Conservation (phyloP, 2,329 filamentous ascomycete species). For the Ophiostoma sp. region DNA sequence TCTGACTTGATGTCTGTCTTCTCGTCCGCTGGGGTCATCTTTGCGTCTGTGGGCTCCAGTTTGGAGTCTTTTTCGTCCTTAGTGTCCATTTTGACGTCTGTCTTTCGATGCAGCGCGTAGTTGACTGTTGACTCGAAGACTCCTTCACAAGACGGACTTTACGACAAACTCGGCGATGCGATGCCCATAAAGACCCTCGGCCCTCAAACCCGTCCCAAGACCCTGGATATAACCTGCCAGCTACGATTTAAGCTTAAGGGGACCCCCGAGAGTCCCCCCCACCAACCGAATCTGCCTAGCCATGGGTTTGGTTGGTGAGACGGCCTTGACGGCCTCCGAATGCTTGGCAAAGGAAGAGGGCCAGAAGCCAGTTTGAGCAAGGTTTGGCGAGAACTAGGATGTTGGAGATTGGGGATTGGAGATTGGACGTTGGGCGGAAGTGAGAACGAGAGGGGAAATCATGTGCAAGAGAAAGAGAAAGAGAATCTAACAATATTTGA, state of each 20-base stretch:
- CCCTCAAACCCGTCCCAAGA: too few relatives aligned
- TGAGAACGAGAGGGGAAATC: too few relatives aligned
- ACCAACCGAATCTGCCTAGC: background rate
- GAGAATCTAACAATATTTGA: too few relatives aligned
- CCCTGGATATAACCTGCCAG: background rate
- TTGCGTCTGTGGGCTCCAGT: background rate
- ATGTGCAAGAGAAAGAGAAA: too few relatives aligned
- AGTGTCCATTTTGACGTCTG: background rate
- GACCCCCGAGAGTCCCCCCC: background rate
- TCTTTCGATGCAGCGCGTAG: background rate
- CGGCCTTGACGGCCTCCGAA: slow-evolving; percentile 1
- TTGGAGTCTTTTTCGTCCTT: background rate
- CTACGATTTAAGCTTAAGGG: background rate
- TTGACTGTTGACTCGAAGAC: background rate
- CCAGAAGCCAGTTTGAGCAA: background rate
- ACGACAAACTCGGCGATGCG: background rate
- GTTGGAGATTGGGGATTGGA: too few relatives aligned
- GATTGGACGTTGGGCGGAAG: too few relatives aligned
- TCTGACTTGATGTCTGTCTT: background rate
- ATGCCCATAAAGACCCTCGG: too few relatives aligned
- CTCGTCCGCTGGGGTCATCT: background rate
- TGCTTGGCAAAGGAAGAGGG: background rate
- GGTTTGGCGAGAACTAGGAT: background rate
- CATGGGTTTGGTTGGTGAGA: background rate
- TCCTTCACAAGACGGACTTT: background rate